phyloP scores from a whole-genome alignment of 2,329 filamentous ascomycete species.

The Tetracladium maxilliforme region DNA sequence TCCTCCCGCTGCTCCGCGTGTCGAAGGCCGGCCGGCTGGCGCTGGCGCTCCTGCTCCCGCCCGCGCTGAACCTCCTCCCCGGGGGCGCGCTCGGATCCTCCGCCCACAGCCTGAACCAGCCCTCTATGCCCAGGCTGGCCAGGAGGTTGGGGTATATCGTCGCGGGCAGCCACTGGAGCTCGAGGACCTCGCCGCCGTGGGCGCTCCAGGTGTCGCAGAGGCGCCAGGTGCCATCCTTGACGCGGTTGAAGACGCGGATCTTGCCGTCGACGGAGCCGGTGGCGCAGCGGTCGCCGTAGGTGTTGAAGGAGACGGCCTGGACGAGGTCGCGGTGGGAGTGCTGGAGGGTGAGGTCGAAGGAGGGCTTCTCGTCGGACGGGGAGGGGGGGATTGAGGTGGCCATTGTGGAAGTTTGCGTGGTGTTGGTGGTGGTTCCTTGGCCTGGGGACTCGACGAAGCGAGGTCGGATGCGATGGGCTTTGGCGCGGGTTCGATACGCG shows the following conservation, averaged over 20 bases:
- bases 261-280: conserved; percentile 86
- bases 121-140: conserved; percentile 78
- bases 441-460: no score
- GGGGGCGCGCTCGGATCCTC: conserved; percentile 73
- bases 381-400: no score
- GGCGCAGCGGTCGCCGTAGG: conserved; percentile 81
- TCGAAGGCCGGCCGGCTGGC: conserved; percentile 45
- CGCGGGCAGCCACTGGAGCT: conserved; percentile 88
- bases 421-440: no score
- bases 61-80: conserved; percentile 68
- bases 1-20: conserved; percentile 9
- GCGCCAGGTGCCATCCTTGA: conserved; percentile 63
- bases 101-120: conserved; percentile 82
- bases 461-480: no score
- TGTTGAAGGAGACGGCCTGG: conserved; percentile 78
- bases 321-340: no score
- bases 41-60: conserved; percentile 42
- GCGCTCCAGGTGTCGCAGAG: conserved; percentile 80
- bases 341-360: no score
- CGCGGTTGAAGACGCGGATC: conserved; percentile 79
- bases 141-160: conserved; percentile 77
- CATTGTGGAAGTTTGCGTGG: no score
- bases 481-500: no score
- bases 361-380: no score
- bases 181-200: conserved; percentile 78